Conservation (phyloP, 495 filamentous ascomycete species). For the Aspergillus baeticus region DNA sequence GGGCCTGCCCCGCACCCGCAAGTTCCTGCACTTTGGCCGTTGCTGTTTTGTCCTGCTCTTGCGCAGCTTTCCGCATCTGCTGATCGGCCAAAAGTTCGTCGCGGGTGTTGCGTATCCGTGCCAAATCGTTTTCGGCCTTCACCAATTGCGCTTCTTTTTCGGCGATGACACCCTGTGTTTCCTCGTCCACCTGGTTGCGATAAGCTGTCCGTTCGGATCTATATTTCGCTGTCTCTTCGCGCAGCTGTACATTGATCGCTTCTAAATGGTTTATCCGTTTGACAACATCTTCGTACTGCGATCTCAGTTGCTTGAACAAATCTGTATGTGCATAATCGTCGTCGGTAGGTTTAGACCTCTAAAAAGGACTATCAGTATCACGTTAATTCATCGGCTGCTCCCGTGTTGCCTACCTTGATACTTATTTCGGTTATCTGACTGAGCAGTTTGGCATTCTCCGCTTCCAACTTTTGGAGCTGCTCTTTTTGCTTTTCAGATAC, state of each 20-base stretch:
- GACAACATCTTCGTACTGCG: slow-evolving; percentile 87
- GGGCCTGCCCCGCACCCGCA: slow-evolving; percentile 66
- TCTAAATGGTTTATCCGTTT: slow-evolving; percentile 89
- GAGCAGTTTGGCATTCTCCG: slow-evolving; percentile 76
- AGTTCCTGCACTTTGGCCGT: slow-evolving; percentile 74
- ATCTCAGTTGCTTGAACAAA: slow-evolving; percentile 86
- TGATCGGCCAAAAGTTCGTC: slow-evolving; percentile 84
- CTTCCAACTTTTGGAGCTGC: slow-evolving; percentile 73
- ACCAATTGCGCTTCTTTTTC: slow-evolving; percentile 81
- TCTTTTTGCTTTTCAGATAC: slow-evolving; percentile 79
- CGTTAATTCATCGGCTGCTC: too few species aligned
- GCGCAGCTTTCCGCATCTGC: slow-evolving; percentile 71
- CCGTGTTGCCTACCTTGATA: slow-evolving; percentile 54
- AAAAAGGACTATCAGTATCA: too few species aligned
- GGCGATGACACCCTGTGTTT: slow-evolving; percentile 63
- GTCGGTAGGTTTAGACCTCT: slow-evolving; percentile 72
- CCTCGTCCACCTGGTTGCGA: slow-evolving; percentile 73
- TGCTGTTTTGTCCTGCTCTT: slow-evolving; percentile 71
- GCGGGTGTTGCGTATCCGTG: slow-evolving; percentile 74
- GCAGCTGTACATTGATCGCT: slow-evolving; percentile 79
- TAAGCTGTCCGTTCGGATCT: slow-evolving; percentile 83
- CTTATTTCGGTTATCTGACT: slow-evolving; percentile 73
- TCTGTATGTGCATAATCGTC: slow-evolving; percentile 93
- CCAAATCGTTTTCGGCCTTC: slow-evolving; percentile 78
- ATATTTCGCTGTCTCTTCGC: slow-evolving; percentile 79